Evolutionary conservation across 495 filamentous ascomycete species (phyloP).

Genomic region (Trichoderma virens): DNA sequence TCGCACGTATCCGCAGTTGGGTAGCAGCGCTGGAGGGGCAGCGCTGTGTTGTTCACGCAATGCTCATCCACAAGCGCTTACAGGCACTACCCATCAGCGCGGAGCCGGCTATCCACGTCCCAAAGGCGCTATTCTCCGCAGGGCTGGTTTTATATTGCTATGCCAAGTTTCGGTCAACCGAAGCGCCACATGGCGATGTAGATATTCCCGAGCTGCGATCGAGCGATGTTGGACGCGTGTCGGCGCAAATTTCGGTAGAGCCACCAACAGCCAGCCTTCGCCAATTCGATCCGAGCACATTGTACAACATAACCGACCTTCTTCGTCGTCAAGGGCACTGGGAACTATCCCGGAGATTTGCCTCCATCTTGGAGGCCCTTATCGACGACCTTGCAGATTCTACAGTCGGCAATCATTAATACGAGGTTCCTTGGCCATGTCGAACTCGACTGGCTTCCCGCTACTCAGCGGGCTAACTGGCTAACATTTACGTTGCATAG

Average conservation of each 20-base stretch:
- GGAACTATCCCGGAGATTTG: background rate
- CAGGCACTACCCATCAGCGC: background rate
- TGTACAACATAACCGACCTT: background rate
- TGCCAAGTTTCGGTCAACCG: background rate
- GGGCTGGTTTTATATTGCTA: background rate
- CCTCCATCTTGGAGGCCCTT: background rate
- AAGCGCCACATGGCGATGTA: background rate
- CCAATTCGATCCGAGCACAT: background rate
- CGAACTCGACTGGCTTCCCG: too few relatives aligned
- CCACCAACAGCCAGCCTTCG: background rate
- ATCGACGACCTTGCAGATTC: background rate
- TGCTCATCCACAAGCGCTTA: background rate
- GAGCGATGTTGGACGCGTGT: background rate
- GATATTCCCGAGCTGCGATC: background rate
- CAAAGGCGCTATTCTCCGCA: background rate
- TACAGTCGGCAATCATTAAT: background rate
- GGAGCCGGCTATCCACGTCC: background rate
- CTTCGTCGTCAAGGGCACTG: background rate
- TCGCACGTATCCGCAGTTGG: background rate
- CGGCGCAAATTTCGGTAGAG: background rate
- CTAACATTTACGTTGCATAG: too few relatives aligned
- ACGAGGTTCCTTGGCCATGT: background rate
- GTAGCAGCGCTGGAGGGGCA: background rate
- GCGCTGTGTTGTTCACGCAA: background rate
- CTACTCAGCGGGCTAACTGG: too few relatives aligned